Evolutionary conservation across 345 rosid species (phyloP).

Genomic region (Populus tremula): DNA sequence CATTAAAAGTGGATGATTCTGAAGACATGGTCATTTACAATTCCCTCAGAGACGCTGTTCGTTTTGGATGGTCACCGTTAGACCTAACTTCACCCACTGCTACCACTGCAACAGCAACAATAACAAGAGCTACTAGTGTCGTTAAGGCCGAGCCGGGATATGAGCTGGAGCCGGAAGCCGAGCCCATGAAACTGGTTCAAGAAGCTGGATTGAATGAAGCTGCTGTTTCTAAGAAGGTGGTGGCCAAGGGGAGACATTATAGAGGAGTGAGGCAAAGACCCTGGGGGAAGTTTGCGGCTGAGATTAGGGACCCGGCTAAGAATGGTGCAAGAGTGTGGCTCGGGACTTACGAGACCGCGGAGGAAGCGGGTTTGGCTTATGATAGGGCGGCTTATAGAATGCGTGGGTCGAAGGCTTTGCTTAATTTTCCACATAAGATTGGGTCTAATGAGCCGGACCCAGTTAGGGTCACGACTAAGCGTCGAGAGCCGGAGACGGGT

Average conservation of each 20-base stretch:
- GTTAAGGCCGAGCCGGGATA: conserved; percentile 17
- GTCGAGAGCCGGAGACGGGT: conserved; percentile 6
- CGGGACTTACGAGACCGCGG: conserved; percentile 36
- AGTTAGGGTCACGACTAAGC: conserved; percentile 13
- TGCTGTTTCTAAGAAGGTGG: neutral
- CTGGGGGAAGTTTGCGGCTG: conserved; percentile 41
- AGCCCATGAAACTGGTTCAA: neutral
- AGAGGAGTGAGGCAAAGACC: conserved; percentile 39
- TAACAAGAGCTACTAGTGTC: neutral
- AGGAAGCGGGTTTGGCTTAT: conserved; percentile 38
- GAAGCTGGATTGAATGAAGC: neutral
- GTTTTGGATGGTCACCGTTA: conserved; percentile 47
- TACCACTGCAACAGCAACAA: neutral
- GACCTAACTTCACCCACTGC: conserved; percentile 10
- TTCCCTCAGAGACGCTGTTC: conserved; percentile 49
- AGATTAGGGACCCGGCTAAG: conserved; percentile 34
- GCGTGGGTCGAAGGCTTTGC: conserved; percentile 32
- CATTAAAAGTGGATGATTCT: conserved; percentile 52
- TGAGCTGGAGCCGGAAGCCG: neutral
- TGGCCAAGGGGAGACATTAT: conserved; percentile 32
- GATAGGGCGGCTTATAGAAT: conserved; percentile 38
- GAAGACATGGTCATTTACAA: conserved; percentile 57
- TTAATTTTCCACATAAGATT: conserved; percentile 32
- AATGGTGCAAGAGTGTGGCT: conserved; percentile 43
- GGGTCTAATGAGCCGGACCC: conserved; percentile 23